Evolutionary conservation across 1,284 basidiomycete genomes (phyloP), one percentile per base, ranked within the genome.

Genomic region (Ganoderma resinaceum): DNA sequence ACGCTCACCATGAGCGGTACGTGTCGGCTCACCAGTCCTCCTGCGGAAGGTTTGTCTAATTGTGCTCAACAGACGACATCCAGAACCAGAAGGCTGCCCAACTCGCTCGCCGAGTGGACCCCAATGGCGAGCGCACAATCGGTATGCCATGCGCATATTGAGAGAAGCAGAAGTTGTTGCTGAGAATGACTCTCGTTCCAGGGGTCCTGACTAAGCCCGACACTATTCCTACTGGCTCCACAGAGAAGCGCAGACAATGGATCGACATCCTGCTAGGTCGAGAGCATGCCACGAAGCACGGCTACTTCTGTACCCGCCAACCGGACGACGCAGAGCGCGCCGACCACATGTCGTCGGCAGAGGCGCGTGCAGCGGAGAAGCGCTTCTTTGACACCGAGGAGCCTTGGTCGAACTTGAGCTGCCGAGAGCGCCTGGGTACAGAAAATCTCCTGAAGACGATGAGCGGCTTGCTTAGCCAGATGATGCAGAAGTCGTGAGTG

Each of bases 151-250:
- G 14, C n/a, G 20, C 42, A 3, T 46, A 16, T 8, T 9, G 2
- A 29, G 35, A 9, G n/a, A 14, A n/a, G n/a, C n/a, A n/a, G 6
- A 20, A 52, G 3, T 20, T 37, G 23, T 52, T 55, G 35, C 23
- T 16, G 23, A 49, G n/a, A n/a, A 58, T 72, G 18, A 70, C 74
- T 35, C 71, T 64, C 49, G 43, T 64, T 16, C 23, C 62, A 91
- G 89, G 88, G 26, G 84, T 91, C 0, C 78, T 91, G 20, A 91
- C 90, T 0, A 91, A 92, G 70, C 87, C 90, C 0, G 90, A 91
- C 61, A 81, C 78, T 3, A 76, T 91, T 82, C 84, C 0, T 81
- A 78, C 20, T 16, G 49, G 49, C 26, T 26, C 49, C 12, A 29
- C n/a, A 8, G 26, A 43, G 26, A 29, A 26, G 40, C 60, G 60